A percentile compares a stretch with the other conserved stretches of the same genome.
phyloP scores from a whole-genome alignment of 495 filamentous ascomycete species.

The Bombardia bombarda region DNA sequence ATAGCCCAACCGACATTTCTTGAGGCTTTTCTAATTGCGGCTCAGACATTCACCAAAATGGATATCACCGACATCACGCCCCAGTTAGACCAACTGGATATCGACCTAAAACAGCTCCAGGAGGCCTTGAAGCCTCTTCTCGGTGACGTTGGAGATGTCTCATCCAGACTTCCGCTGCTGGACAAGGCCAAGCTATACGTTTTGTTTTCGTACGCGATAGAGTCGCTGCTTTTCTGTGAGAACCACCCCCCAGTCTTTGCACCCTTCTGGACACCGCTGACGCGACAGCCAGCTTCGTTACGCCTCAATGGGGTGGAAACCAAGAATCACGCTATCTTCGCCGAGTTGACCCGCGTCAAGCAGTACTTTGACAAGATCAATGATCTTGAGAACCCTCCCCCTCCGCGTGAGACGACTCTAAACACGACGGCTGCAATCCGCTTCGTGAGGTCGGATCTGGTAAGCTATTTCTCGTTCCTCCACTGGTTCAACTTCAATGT shows the following conservation, averaged over 20 bases:
- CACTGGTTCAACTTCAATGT: background rate
- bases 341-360: conserved; percentile 74
- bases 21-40: background rate
- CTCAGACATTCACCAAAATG: conserved; percentile 14
- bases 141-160: conserved; percentile 52
- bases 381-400: conserved; percentile 41
- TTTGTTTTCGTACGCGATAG: conserved; percentile 73
- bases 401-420: conserved; percentile 51
- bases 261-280: conserved; percentile 18
- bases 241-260: background rate
- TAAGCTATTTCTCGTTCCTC: conserved; percentile 27
- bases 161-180: conserved; percentile 75
- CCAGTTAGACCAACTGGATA: conserved; percentile 63
- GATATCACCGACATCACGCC: conserved; percentile 36
- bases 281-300: conserved; percentile 53
- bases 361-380: conserved; percentile 95
- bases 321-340: conserved; percentile 75
- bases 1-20: no score
- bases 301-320: conserved; percentile 71
- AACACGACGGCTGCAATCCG: conserved; percentile 75
- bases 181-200: conserved; percentile 93
- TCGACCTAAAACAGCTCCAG: conserved; percentile 68
- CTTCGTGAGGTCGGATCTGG: conserved; percentile 74
- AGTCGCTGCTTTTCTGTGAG: conserved; percentile 87
- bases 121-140: conserved; percentile 61